Evolutionary conservation across 768 basidiomycete species (phyloP), one percentile per base, ranked within the genome.

Genomic region (Trichaptum fuscoviolaceum): DNA sequence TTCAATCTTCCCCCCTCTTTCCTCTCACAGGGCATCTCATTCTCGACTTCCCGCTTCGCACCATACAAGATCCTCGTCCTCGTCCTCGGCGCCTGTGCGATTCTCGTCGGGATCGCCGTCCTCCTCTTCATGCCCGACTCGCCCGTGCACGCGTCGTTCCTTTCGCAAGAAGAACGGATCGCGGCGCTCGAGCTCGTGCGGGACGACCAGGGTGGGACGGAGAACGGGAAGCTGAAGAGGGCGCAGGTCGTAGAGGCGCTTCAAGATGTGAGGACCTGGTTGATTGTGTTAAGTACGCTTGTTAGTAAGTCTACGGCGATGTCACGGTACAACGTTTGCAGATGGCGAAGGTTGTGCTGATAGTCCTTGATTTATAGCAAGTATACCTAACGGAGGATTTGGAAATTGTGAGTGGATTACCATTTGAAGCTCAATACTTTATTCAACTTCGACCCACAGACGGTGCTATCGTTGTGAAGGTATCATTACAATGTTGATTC

Each of bases 91-190:
- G 86, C 77, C 0, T 75, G 89, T 8, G 86, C 88, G 0, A 85
- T 87, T 36, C 20, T 87, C 1, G 81, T 89, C 35, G 87, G 86
- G 6, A 69, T 84, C 27, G 75, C 77, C 58, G 84, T 88, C 4
- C 72, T 89, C 10, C 75, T 89, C 8, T 86, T 81, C 83, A 77
- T 89, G 23, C 87, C 88, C 0, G 87, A 89, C 71, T 87, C 87
- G 0, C 88, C 87, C 4, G 84, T 87, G 4, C 83, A 84, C 68
- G 87, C 88, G 1, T 74, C 70, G 5, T 81, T 86, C 70, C 77
- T 89, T 17, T 84, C 81, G 0, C 79, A 77, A 63, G 84, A 87
- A 70, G 87, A 90, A 68, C 80, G 85, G 5, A 81, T 88, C 62
- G 85, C 87, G 57, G 85, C 81, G 2, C 74, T 89, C 42, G 88